A percentile compares a stretch with the other conserved stretches of the same genome.
Evolutionary conservation across 2,329 filamentous ascomycete species (phyloP).

Genomic region (Fusarium devonianum): DNA sequence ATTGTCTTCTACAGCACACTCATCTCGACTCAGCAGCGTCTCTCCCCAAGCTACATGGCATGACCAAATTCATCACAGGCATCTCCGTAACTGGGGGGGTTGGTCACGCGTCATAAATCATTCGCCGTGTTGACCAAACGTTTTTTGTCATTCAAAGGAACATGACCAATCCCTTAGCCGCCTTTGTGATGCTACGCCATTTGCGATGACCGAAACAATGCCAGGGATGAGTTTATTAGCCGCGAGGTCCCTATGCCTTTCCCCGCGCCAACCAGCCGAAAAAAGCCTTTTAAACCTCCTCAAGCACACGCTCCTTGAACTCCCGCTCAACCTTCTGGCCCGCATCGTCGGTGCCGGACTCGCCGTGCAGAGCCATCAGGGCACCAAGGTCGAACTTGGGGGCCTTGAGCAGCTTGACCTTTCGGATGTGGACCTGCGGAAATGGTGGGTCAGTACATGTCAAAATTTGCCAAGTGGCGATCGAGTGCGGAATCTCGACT

Average conservation of each 20-base stretch:
- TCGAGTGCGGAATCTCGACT: slow-evolving; percentile 44
- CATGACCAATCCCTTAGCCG: slow-evolving; percentile 52
- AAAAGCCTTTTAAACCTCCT: slow-evolving; percentile 78
- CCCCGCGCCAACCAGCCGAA: slow-evolving; percentile 44
- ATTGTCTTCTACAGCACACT: slow-evolving; percentile 25
- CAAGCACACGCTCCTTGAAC: slow-evolving; percentile 98
- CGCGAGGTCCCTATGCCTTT: slow-evolving; percentile 45
- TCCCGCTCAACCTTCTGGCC: slow-evolving; percentile 99
- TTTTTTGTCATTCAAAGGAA: slow-evolving; percentile 49
- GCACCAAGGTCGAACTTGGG: slow-evolving; percentile 99
- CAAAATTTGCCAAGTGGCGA: background rate
- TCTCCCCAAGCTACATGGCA: slow-evolving; percentile 9
- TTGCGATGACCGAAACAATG: slow-evolving; percentile 54
- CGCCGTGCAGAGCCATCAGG: slow-evolving; percentile 95
- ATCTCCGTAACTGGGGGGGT: slow-evolving; percentile 15
- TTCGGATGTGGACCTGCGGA: slow-evolving; percentile 96
- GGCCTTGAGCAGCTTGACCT: slow-evolving; percentile 98
- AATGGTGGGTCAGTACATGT: slow-evolving; percentile 8
- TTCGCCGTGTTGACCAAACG: slow-evolving; percentile 41
- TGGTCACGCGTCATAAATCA: slow-evolving; percentile 32
- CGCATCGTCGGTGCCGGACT: slow-evolving; percentile 93
- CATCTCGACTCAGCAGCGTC: slow-evolving; percentile 17
- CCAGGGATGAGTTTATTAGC: slow-evolving; percentile 47
- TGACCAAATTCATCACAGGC: slow-evolving; percentile 26
- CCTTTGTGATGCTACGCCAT: slow-evolving; percentile 55